Evolutionary conservation across 176 grass and related monocot genomes (phyloP).

Genomic region (Carex cristatella): DNA sequence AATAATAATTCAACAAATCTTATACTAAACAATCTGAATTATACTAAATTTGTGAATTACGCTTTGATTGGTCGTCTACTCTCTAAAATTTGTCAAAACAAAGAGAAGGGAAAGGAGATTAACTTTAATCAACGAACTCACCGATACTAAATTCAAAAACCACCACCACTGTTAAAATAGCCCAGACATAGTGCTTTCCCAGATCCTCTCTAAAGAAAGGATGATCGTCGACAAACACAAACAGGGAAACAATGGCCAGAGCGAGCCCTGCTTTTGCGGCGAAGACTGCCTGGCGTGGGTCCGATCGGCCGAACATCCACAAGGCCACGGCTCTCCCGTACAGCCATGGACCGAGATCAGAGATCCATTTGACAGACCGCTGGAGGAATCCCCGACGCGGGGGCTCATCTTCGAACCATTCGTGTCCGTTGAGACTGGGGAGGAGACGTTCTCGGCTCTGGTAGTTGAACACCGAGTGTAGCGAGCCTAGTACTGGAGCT

Average conservation of each 20-base stretch:
- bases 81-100: not conserved
- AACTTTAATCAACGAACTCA: slow-evolving; percentile 20
- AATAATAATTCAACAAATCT: not conserved
- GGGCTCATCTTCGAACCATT: not conserved
- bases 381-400: not conserved
- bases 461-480: slow-evolving; percentile 31
- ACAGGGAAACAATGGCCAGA: slow-evolving; percentile 55
- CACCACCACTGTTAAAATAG: slow-evolving; percentile 91
- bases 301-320: slow-evolving; percentile 56
- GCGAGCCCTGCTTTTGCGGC: slow-evolving; percentile 58
- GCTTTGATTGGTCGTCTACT: not conserved
- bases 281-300: slow-evolving; percentile 66
- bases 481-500: slow-evolving; percentile 25
- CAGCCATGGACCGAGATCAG: not conserved
- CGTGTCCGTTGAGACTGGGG: not conserved
- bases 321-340: slow-evolving; percentile 16
- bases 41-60: not conserved
- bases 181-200: slow-evolving; percentile 83
- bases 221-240: slow-evolving; percentile 75
- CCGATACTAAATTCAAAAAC: slow-evolving; percentile 93
- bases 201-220: slow-evolving; percentile 37
- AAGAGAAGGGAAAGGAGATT: not conserved
- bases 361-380: slow-evolving; percentile 6
- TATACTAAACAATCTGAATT: not conserved
- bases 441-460: slow-evolving; percentile 30